A percentile compares a stretch with the other conserved stretches of the same genome.
phyloP scores from a whole-genome alignment of 2,329 filamentous ascomycete species.

The Fusarium musae region DNA sequence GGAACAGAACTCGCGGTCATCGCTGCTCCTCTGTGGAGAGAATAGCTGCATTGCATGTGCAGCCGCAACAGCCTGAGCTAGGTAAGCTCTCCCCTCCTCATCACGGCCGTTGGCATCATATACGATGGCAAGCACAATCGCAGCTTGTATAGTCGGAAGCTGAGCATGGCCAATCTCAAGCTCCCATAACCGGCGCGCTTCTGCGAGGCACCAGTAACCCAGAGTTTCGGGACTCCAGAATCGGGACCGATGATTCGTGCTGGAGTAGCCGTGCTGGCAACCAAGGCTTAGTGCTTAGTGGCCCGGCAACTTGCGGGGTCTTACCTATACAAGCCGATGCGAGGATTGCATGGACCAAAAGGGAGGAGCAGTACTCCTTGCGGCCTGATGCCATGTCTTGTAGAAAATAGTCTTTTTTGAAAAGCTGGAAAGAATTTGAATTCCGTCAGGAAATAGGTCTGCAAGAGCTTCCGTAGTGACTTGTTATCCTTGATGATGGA shows the following conservation, averaged over 20 bases:
- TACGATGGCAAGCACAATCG: not conserved
- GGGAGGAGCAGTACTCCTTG: not conserved
- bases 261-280: not conserved
- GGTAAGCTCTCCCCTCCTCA: not conserved
- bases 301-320: not conserved
- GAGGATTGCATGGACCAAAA: slow-evolving; percentile 2
- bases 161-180: not conserved
- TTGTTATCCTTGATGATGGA: not conserved
- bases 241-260: not conserved
- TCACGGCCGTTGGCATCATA: not conserved
- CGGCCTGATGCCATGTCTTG: not conserved
- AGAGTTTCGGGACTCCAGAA: slow-evolving; percentile 5
- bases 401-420: slow-evolving; percentile 9
- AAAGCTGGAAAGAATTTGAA: not conserved
- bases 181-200: slow-evolving; percentile 2
- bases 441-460: not conserved
- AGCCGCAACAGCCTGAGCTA: not conserved
- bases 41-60: not conserved
- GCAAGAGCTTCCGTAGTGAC: not conserved
- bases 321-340: not conserved
- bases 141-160: not conserved
- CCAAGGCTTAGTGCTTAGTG: not conserved
- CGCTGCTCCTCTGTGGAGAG: not conserved
- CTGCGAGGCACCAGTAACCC: not conserved
- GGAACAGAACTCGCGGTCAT: not conserved